A percentile compares a stretch with the other conserved stretches of the same genome.
phyloP scores from a whole-genome alignment of 2,329 filamentous ascomycete species.

The Fusarium floridanum region DNA sequence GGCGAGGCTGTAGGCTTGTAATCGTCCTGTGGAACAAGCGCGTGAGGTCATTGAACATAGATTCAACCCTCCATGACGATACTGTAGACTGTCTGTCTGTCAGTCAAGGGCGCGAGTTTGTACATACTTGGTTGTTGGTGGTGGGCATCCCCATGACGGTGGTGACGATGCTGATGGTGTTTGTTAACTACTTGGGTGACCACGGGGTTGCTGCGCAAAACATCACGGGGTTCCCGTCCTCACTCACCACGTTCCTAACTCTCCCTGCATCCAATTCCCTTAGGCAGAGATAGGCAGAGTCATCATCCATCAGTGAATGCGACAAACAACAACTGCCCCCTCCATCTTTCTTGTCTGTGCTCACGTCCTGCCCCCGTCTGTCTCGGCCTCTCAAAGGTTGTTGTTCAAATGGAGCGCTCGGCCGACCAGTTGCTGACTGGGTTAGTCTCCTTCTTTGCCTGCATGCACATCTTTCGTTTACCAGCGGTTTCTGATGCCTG shows the following conservation, averaged over 20 bases:
- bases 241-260: background rate
- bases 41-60: slow-evolving; percentile 39
- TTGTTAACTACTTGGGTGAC: slow-evolving; percentile 1
- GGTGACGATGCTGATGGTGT: slow-evolving; percentile 8
- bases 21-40: slow-evolving; percentile 15
- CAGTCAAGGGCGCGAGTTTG: slow-evolving; percentile 10
- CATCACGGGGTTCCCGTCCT: slow-evolving; percentile 7
- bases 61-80: slow-evolving; percentile 32
- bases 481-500: slow-evolving; percentile 30
- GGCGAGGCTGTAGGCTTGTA: slow-evolving; percentile 37
- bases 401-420: slow-evolving; percentile 8
- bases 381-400: slow-evolving; percentile 6
- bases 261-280: background rate
- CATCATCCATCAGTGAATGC: background rate
- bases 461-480: slow-evolving; percentile 14
- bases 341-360: slow-evolving; percentile 19
- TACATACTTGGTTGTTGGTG: slow-evolving; percentile 11
- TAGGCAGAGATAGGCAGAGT: slow-evolving; percentile 31
- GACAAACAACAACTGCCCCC: slow-evolving; percentile 8
- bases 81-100: background rate
- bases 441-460: slow-evolving; percentile 9
- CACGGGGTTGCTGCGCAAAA: slow-evolving; percentile 6
- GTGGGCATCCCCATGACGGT: slow-evolving; percentile 13
- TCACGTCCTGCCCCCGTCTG: slow-evolving; percentile 16
- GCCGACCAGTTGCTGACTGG: slow-evolving; percentile 17